Percentiles rank a stretch among this genome's conserved stretches.
These are phyloP conservation scores for Nidularia pulvinata DNA, from an alignment of 768 basidiomycete species.

Conservation along the genomic window DNA sequence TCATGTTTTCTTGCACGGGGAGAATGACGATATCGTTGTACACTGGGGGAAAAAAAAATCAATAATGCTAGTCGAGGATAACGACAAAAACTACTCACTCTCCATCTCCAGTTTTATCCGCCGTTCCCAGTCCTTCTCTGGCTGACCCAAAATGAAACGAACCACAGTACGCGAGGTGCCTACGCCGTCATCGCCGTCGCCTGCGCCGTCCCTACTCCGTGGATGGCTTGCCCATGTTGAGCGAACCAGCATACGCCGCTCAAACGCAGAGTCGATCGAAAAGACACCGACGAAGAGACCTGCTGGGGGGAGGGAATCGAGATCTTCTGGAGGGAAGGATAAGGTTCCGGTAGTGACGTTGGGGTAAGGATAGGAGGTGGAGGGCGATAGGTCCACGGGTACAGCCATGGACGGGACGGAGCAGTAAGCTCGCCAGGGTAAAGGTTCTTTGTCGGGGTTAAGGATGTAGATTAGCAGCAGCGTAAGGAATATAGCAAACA, in stretches of 20 bases:
- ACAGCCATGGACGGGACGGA: slow-evolving; percentile 53
- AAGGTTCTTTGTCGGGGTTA: slow-evolving; percentile 93
- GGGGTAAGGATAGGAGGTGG: slow-evolving; percentile 37
- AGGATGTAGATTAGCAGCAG: slow-evolving; percentile 89
- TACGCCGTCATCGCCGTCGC: slow-evolving; percentile 61
- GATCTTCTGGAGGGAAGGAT: slow-evolving; percentile 70
- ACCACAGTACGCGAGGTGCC: slow-evolving; percentile 86
- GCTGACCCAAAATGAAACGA: slow-evolving; percentile 88
- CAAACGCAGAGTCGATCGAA: slow-evolving; percentile 81
- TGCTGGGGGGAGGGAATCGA: slow-evolving; percentile 78
- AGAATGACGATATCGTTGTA: slow-evolving; percentile 88
- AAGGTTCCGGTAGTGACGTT: slow-evolving; percentile 28
- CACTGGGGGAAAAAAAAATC: slow-evolving; percentile 35
- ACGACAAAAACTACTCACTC: slow-evolving; percentile 49
- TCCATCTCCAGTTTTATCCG: slow-evolving; percentile 89
- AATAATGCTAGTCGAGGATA: slow-evolving; percentile 5
- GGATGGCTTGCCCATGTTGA: slow-evolving; percentile 89
- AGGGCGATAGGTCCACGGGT: slow-evolving; percentile 40
- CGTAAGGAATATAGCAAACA: slow-evolving; percentile 83
- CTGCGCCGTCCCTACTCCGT: slow-evolving; percentile 75
- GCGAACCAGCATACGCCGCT: slow-evolving; percentile 85
- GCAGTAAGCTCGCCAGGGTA: slow-evolving; percentile 96
- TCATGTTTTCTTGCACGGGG: slow-evolving; percentile 93
- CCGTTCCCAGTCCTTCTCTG: slow-evolving; percentile 76
- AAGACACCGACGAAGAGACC: slow-evolving; percentile 92